Conservation (phyloP, 495 filamentous ascomycete genomes). For the Neurospora sp. region DNA sequence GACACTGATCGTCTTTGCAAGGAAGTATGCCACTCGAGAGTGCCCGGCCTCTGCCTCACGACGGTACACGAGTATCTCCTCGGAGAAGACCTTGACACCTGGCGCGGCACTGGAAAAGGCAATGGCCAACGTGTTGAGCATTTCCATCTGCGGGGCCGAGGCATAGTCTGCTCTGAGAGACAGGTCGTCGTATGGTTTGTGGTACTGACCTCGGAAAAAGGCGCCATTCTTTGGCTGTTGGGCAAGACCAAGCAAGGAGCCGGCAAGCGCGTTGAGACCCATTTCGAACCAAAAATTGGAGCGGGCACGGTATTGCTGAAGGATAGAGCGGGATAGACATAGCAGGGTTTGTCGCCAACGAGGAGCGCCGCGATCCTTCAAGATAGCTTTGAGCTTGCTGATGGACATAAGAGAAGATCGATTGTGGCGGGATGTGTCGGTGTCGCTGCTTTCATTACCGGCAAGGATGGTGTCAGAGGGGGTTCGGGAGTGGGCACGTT, state of each 20-base stretch:
- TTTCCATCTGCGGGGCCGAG: constrained; percentile 37
- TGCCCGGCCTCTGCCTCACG: constrained; percentile 45
- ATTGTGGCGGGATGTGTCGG: constrained; percentile 7
- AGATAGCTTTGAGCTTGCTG: constrained; percentile 1
- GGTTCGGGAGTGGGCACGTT: too few species aligned
- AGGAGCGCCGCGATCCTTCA: constrained; percentile 36
- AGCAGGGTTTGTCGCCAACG: constrained; percentile 37
- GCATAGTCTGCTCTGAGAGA: constrained; percentile 40
- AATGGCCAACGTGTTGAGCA: constrained; percentile 41
- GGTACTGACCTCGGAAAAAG: constrained; percentile 42
- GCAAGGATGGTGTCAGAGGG: neutral
- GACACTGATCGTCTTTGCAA: constrained; percentile 43
- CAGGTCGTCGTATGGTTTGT: constrained; percentile 37
- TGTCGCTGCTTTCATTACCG: neutral
- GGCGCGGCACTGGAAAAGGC: constrained; percentile 44
- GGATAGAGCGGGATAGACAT: constrained; percentile 36
- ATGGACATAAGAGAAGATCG: neutral
- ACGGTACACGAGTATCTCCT: constrained; percentile 43
- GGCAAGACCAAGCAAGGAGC: constrained; percentile 45
- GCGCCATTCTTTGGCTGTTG: constrained; percentile 36
- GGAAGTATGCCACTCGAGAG: constrained; percentile 43
- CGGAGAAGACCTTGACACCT: constrained; percentile 45
- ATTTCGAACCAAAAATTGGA: constrained; percentile 43
- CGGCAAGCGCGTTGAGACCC: constrained; percentile 37
- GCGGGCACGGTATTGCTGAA: constrained; percentile 44